Evolutionary conservation across 2,329 filamentous ascomycete species (phyloP).

Genomic region (Ploettnerulaceae sp.): DNA sequence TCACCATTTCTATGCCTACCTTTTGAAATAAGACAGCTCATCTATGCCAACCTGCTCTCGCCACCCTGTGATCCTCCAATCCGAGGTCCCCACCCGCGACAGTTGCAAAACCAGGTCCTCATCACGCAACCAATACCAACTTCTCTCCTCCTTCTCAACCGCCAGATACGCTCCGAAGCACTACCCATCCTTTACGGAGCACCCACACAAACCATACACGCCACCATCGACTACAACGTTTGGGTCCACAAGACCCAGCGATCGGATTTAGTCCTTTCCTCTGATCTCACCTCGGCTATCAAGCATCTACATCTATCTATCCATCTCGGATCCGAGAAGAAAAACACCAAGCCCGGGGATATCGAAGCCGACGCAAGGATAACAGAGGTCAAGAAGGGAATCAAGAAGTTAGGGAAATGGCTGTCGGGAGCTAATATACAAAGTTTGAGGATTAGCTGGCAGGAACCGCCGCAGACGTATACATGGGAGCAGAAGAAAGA

Average conservation of each 20-base stretch:
- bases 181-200: conserved; percentile 28
- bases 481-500: conserved; percentile 28
- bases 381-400: conserved; percentile 24
- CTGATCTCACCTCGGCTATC: conserved; percentile 23
- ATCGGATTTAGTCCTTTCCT: conserved; percentile 23
- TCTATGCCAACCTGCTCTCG: conserved; percentile 21
- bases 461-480: conserved; percentile 30
- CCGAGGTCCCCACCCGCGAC: conserved; percentile 27
- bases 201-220: conserved; percentile 19
- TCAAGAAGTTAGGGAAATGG: conserved; percentile 29
- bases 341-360: conserved; percentile 33
- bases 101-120: conserved; percentile 27
- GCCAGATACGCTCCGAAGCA: conserved; percentile 25
- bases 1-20: conserved; percentile 24
- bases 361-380: conserved; percentile 30
- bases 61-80: conserved; percentile 17
- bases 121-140: conserved; percentile 25
- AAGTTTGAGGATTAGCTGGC: conserved; percentile 25
- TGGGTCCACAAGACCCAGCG: conserved; percentile 29
- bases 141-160: conserved; percentile 22
- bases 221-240: conserved; percentile 28
- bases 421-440: conserved; percentile 25
- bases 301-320: conserved; percentile 26
- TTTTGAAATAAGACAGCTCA: conserved; percentile 25
- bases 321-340: conserved; percentile 30